phyloP scores from a whole-genome alignment of 495 filamentous ascomycete species.

The Penicillium ochrochloron region DNA sequence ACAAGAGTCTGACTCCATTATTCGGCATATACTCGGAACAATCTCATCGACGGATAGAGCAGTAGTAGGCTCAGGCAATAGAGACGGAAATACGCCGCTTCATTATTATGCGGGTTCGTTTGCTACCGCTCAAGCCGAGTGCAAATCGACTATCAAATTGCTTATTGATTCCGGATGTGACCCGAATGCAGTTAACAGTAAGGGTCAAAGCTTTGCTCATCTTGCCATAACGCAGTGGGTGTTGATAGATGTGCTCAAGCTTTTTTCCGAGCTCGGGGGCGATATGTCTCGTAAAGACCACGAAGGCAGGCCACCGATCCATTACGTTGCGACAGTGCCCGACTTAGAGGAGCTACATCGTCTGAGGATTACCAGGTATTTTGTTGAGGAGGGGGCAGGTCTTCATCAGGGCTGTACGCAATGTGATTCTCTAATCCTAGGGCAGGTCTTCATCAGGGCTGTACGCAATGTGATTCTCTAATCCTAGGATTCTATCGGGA shows the following conservation, averaged over 20 bases:
- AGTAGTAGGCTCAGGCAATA: neutral
- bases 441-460: neutral
- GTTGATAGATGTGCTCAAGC: neutral
- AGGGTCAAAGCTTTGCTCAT: slow-evolving; percentile 1
- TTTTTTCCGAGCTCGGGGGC: neutral
- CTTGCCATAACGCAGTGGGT: neutral
- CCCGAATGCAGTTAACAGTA: neutral
- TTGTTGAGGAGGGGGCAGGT: neutral
- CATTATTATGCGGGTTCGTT: neutral
- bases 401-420: neutral
- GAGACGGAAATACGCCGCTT: neutral
- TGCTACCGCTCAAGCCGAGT: neutral
- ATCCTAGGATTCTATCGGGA: neutral
- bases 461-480: neutral
- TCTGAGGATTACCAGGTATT: neutral
- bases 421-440: neutral
- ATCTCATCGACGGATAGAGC: neutral
- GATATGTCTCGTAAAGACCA: neutral
- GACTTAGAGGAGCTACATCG: neutral
- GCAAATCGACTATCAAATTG: neutral
- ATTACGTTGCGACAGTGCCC: neutral
- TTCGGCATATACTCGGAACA: slow-evolving; percentile 1
- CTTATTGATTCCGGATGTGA: neutral
- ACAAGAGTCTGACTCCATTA: neutral
- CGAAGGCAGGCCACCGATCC: neutral